Conservation (phyloP, 192 early-diverging fungal genomes). For the Lobosporangium transversale region DNA sequence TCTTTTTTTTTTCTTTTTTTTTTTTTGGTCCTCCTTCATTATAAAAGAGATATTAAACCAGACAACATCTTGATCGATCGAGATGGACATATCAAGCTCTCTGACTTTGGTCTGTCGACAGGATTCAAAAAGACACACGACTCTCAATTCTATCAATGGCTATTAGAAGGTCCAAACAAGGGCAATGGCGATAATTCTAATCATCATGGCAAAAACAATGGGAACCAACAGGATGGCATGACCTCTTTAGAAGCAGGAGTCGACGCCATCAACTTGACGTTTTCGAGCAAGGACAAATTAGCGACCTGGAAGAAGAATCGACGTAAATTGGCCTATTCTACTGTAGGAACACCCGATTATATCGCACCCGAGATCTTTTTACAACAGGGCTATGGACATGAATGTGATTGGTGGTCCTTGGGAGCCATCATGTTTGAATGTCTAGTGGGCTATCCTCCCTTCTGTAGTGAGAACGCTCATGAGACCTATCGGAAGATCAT, state of each 20-base stretch:
- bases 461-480: constrained; percentile 93
- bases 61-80: constrained; percentile 95
- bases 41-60: constrained; percentile 79
- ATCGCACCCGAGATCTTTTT: constrained; percentile 97
- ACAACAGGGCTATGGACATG: constrained; percentile 94
- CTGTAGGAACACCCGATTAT: constrained; percentile 96
- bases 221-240: too few species aligned
- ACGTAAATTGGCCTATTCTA: constrained; percentile 93
- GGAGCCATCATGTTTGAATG: constrained; percentile 99
- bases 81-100: constrained; percentile 98
- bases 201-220: constrained; percentile 31
- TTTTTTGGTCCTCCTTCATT: background rate
- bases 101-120: constrained; percentile 98
- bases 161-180: constrained; percentile 75
- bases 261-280: constrained; percentile 91
- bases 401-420: constrained; percentile 99
- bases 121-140: constrained; percentile 99
- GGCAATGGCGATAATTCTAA: constrained; percentile 28
- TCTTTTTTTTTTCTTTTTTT: background rate
- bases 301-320: constrained; percentile 99
- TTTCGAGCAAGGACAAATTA: constrained; percentile 93
- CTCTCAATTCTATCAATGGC: constrained; percentile 91
- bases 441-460: constrained; percentile 98
- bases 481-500: constrained; percentile 99
- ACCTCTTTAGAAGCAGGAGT: constrained; percentile 50